These are phyloP conservation scores for Blastobotrys arbuscula DNA, from an alignment of 1,139 yeast species.

Conservation along the genomic window DNA sequence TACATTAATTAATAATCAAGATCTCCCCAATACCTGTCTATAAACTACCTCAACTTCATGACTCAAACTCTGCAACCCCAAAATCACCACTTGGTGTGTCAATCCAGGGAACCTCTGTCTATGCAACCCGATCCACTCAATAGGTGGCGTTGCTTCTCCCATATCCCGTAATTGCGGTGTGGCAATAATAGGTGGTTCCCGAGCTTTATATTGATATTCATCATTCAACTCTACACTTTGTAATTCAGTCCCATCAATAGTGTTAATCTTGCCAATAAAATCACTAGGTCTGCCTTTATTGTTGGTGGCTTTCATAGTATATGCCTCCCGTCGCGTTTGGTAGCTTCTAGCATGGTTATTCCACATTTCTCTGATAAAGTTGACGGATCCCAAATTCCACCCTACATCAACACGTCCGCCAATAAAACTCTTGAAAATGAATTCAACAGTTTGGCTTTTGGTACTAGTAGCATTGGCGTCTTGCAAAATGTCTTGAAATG, in stretches of 20 bases:
- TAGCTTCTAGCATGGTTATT: conserved; percentile 62
- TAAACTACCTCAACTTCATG: conserved; percentile 45
- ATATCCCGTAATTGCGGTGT: conserved; percentile 86
- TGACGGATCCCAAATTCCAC: conserved; percentile 93
- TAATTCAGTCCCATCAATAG: conserved; percentile 37
- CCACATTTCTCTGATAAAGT: conserved; percentile 89
- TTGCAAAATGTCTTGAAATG: conserved; percentile 61
- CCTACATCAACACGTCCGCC: conserved; percentile 87
- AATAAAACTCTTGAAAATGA: conserved; percentile 62
- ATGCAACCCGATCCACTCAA: conserved; percentile 96
- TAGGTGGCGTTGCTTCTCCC: conserved; percentile 96
- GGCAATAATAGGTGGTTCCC: conserved; percentile 73
- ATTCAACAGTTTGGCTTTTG: conserved; percentile 47
- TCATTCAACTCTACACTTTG: conserved; percentile 59
- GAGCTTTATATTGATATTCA: conserved; percentile 54
- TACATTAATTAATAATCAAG: too few relatives aligned
- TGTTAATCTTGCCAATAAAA: conserved; percentile 13
- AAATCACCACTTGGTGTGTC: conserved; percentile 74
- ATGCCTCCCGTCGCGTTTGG: conserved; percentile 42
- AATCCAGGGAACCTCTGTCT: conserved; percentile 77
- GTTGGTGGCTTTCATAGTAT: conserved; percentile 19
- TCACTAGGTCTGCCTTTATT: background rate
- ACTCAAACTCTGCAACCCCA: conserved; percentile 66
- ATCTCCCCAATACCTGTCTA: conserved; percentile 24
- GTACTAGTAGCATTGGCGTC: conserved; percentile 18